Conservation (phyloP, 1,284 basidiomycete genomes). For the Sporisorium scitamineum region DNA sequence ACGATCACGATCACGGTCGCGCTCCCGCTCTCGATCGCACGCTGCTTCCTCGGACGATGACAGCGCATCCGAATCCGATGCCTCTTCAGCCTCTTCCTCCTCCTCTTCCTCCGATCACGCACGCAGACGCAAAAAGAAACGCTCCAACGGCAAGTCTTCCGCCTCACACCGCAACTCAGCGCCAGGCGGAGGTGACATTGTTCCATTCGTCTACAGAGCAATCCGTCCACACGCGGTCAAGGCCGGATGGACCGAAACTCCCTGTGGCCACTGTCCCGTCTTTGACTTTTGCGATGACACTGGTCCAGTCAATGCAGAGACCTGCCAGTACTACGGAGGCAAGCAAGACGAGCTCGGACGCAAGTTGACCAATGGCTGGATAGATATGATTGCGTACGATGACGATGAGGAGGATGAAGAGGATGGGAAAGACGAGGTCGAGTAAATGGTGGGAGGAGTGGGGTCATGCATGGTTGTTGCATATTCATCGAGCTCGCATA, state of each 20-base stretch:
- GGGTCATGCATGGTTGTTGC: background rate
- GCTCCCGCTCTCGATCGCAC: constrained; percentile 30
- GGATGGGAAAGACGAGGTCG: constrained; percentile 7
- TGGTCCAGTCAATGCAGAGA: constrained; percentile 62
- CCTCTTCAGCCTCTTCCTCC: constrained; percentile 15
- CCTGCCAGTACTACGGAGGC: constrained; percentile 58
- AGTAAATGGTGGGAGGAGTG: background rate
- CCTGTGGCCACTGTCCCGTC: constrained; percentile 64
- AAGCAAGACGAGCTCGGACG: constrained; percentile 45
- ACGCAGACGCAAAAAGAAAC: constrained; percentile 32
- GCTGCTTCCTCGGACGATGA: constrained; percentile 27
- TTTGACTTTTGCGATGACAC: constrained; percentile 61
- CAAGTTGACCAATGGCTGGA: constrained; percentile 44
- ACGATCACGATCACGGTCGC: constrained; percentile 21
- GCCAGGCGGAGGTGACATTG: constrained; percentile 17
- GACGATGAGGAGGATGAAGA: constrained; percentile 38
- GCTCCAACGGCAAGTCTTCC: constrained; percentile 30
- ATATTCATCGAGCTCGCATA: background rate
- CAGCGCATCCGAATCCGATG: constrained; percentile 32
- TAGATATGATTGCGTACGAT: constrained; percentile 34
- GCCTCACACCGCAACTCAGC: constrained; percentile 2
- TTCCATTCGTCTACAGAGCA: constrained; percentile 59
- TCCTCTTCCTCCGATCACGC: constrained; percentile 24
- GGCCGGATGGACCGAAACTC: constrained; percentile 58
- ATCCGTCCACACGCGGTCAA: constrained; percentile 45